A percentile compares a stretch with the other conserved stretches of the same genome.
Evolutionary conservation across 208 protist genomes (phyloP).

Genomic region (Phytomonas serpens): DNA sequence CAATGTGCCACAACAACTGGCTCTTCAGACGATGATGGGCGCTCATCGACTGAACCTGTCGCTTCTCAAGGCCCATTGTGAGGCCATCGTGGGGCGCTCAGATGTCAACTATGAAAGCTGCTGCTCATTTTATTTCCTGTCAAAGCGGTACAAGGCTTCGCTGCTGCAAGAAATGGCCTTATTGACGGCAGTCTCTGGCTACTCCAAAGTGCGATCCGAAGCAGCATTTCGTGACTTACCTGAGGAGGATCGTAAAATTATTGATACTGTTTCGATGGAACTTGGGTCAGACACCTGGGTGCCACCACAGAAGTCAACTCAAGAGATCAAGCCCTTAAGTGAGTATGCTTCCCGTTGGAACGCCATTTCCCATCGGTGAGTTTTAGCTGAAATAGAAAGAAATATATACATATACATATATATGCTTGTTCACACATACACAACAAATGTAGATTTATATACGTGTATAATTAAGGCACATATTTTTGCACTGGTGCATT

Average conservation of each 20-base stretch:
- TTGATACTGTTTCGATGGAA: constrained; percentile 58
- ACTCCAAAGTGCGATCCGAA: constrained; percentile 42
- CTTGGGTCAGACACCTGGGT: constrained; percentile 56
- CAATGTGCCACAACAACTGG: constrained; percentile 30
- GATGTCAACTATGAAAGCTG: constrained; percentile 78
- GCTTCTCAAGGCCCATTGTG: constrained; percentile 57
- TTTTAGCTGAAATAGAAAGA: neutral
- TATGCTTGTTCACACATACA: neutral
- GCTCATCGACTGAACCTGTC: constrained; percentile 47
- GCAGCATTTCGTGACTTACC: constrained; percentile 32
- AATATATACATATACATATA: neutral
- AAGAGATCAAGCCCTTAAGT: constrained; percentile 38
- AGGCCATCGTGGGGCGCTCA: constrained; percentile 64
- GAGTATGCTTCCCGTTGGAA: constrained; percentile 50
- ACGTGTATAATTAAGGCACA: neutral
- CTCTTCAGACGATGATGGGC: constrained; percentile 59
- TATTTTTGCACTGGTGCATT: neutral
- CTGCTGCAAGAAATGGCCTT: constrained; percentile 72
- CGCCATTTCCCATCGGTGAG: constrained; percentile 10
- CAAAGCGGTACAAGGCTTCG: constrained; percentile 49
- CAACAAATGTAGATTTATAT: constrained; percentile 5
- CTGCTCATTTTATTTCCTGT: constrained; percentile 62
- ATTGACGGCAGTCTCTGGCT: constrained; percentile 62
- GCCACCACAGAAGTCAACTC: constrained; percentile 31
- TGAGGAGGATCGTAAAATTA: constrained; percentile 37